Conservation (phyloP, 1,284 basidiomycete species). For the Pseudozyma pruni region DNA sequence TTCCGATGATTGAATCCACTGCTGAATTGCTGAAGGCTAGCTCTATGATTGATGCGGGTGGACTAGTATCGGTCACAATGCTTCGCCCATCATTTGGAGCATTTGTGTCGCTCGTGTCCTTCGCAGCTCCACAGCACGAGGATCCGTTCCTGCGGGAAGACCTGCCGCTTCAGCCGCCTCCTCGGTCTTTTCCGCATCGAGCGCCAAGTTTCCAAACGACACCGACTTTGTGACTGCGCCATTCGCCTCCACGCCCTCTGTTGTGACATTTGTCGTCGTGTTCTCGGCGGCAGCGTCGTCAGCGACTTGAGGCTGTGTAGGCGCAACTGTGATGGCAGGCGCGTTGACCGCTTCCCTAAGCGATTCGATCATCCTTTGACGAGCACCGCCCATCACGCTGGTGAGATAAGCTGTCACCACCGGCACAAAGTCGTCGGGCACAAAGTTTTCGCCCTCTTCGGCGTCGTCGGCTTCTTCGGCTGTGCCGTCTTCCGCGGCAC, state of each 20-base stretch:
- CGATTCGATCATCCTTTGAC: constrained; percentile 37
- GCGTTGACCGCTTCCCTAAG: constrained; percentile 42
- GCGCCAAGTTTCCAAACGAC: constrained; percentile 39
- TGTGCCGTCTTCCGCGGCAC: constrained; percentile 5
- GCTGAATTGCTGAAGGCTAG: background rate
- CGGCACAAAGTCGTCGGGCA: constrained; percentile 36
- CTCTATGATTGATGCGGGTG: background rate
- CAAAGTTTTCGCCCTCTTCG: constrained; percentile 46
- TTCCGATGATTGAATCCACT: too few relatives aligned
- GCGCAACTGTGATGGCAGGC: constrained; percentile 10
- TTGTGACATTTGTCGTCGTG: constrained; percentile 4
- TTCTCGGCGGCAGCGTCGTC: background rate
- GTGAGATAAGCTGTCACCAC: constrained; percentile 45
- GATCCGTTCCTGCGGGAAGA: constrained; percentile 26
- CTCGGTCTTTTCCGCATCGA: constrained; percentile 33
- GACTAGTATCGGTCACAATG: constrained; percentile 8
- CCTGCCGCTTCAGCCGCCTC: constrained; percentile 26
- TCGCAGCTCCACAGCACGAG: constrained; percentile 28
- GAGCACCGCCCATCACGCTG: constrained; percentile 46
- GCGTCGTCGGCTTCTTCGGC: constrained; percentile 16
- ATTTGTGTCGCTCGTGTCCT: constrained; percentile 28
- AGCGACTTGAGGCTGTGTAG: constrained; percentile 10
- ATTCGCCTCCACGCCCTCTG: background rate
- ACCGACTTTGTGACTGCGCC: constrained; percentile 25
- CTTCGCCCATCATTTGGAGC: constrained; percentile 35